Base-by-base conservation (phyloP, 148 eudicot genomes). In the Vaccinium macrocarpon region DNA sequence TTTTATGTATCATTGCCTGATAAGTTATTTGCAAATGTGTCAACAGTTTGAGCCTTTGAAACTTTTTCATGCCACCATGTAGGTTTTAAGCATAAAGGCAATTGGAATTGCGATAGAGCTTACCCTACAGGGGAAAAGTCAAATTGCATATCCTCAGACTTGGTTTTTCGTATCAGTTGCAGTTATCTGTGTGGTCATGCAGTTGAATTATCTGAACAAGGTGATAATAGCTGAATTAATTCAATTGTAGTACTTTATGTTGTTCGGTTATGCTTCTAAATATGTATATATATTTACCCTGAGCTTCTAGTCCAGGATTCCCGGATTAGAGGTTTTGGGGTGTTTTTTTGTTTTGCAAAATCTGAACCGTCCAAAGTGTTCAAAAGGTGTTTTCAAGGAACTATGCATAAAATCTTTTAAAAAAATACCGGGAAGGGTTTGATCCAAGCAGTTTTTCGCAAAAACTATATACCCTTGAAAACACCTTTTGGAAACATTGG, bases 61-160 rank as follows among this genome's bases (percentile, higher is more conserved):
- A 9, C 15, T 82, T 48, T 84, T 35, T 55, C 27, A 55, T 83
- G 78, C 59, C 27, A 29, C 50, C 80, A 74, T 87, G 83, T 87
- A 96, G 99, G 98, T 96, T 76, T 93, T 96, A 74, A 94, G 99
- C 91, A 91, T 94, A 87, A 96, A 96, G 91, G 99, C 99, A n/a
- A 91, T 96, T 82, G 99, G 99, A 82, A 96, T 94, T 83, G 95
- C 97, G 38, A 87, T 96, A 83, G 92, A 96, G 89, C 95, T 96
- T 42, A 96, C 99, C 46, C 76, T 96, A 66, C 94, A 91, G 77
- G 99, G 99, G 29, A 90, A 86, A 82, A 96, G 89, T 86, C 99
- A 96, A 81, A 59, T 94, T 84, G 87, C 84, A 77, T 96, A 87
- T 86, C 89, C 92, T 50, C 94, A 94, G 81, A 91, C 99, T 81